Conservation (phyloP, 352 stramenopile species). For the Chrysophaeum taylorii region DNA sequence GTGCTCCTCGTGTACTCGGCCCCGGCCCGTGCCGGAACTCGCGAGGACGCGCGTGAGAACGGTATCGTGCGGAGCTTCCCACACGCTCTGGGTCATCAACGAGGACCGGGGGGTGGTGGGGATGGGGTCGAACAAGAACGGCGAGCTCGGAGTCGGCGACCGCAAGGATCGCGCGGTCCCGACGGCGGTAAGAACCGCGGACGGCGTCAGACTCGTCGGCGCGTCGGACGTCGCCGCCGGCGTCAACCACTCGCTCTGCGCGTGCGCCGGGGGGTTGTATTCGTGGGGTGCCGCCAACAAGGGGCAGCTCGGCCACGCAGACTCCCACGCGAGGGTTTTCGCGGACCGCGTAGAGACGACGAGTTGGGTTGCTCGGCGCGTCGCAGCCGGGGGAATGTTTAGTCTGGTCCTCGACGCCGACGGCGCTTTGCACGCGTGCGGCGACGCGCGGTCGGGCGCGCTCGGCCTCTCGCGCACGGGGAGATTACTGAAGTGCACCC, state of each 20-base stretch:
- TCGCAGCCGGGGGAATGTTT: no score
- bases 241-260: neutral
- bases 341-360: neutral
- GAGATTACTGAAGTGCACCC: neutral
- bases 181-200: neutral
- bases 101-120: neutral
- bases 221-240: neutral
- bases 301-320: neutral
- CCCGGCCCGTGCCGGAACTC: slow-evolving; percentile 1
- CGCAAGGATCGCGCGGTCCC: neutral
- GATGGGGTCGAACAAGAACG: neutral
- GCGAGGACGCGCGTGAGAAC: neutral
- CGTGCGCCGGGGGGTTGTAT: neutral
- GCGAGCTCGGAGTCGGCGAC: slow-evolving; percentile 8
- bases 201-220: neutral
- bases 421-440: neutral
- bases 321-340: neutral
- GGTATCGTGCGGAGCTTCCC: neutral
- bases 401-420: neutral
- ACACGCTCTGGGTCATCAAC: neutral
- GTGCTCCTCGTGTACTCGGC: neutral
- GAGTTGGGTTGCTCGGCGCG: no score
- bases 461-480: neutral
- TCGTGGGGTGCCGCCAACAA: neutral
- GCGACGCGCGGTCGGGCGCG: neutral